Conservation (phyloP, 805 yeast species). For the Grigorovia transvaalensis region DNA sequence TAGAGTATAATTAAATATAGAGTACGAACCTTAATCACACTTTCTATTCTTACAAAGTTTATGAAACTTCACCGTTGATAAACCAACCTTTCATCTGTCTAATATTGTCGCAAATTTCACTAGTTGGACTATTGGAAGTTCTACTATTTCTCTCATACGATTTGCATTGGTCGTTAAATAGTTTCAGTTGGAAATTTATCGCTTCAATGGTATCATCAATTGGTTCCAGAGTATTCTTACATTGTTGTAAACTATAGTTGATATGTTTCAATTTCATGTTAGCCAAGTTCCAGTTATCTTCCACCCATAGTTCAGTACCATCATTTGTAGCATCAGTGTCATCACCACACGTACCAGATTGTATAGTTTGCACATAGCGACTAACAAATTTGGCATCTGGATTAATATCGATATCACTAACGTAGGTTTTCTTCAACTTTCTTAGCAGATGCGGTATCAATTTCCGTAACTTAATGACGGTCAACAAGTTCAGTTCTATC, state of each 20-base stretch:
- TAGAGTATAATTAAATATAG: background rate
- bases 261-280: slow-evolving; percentile 24
- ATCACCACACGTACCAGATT: slow-evolving; percentile 10
- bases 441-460: slow-evolving; percentile 19
- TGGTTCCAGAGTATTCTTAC: slow-evolving; percentile 9
- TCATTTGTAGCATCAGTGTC: slow-evolving; percentile 7
- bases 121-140: background rate
- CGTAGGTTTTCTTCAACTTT: slow-evolving; percentile 28
- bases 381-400: slow-evolving; percentile 28
- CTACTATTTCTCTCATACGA: slow-evolving; percentile 7
- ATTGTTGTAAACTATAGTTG: slow-evolving; percentile 23
- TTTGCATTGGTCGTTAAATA: slow-evolving; percentile 15
- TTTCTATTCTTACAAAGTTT: background rate
- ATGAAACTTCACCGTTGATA: slow-evolving; percentile 29
- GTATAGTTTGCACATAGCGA: slow-evolving; percentile 20
- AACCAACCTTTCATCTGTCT: slow-evolving; percentile 35
- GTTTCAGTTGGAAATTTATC: slow-evolving; percentile 23
- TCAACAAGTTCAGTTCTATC: slow-evolving; percentile 23
- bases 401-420: slow-evolving; percentile 34
- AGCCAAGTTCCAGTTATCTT: slow-evolving; percentile 9
- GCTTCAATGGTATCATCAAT: slow-evolving; percentile 15
- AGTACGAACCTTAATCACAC: too few relatives aligned
- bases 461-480: slow-evolving; percentile 23
- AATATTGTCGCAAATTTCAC: slow-evolving; percentile 21
- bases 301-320: background rate